These are phyloP conservation scores for Penicillium vulpinum DNA, from an alignment of 2,329 filamentous ascomycete genomes.

Conservation along the genomic window DNA sequence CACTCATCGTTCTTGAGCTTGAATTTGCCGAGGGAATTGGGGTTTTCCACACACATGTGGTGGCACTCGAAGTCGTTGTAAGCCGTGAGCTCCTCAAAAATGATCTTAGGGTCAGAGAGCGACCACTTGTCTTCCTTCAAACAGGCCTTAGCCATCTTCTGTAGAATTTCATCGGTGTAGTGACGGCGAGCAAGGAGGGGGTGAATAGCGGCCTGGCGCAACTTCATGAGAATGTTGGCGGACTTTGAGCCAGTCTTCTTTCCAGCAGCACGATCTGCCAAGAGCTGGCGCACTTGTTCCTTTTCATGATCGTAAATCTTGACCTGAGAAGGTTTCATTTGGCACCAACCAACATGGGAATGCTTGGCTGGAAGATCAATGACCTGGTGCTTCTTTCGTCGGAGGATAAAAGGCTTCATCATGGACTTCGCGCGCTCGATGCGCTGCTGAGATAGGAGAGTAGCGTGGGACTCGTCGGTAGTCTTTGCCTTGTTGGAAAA, in stretches of 20 bases:
- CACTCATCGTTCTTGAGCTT: conserved; percentile 62
- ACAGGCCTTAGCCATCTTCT: conserved; percentile 74
- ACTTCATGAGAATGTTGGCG: conserved; percentile 77
- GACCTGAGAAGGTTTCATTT: conserved; percentile 71
- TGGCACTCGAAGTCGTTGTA: conserved; percentile 65
- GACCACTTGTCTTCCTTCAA: conserved; percentile 65
- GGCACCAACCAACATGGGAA: conserved; percentile 75
- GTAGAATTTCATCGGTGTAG: conserved; percentile 72
- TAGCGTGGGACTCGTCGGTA: conserved; percentile 69
- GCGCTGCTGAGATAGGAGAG: conserved; percentile 81
- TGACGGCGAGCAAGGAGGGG: conserved; percentile 81
- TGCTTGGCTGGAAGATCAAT: conserved; percentile 82
- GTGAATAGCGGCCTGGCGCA: conserved; percentile 90
- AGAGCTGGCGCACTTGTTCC: conserved; percentile 59
- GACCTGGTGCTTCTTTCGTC: conserved; percentile 90
- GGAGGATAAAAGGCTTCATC: conserved; percentile 90
- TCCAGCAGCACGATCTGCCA: conserved; percentile 59
- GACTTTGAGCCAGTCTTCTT: conserved; percentile 57
- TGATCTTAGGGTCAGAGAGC: conserved; percentile 52
- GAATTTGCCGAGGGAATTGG: conserved; percentile 55
- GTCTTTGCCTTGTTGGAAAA: conserved; percentile 92
- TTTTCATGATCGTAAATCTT: conserved; percentile 72
- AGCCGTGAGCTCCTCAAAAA: conserved; percentile 55
- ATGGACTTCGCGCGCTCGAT: conserved; percentile 86
- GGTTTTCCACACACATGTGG: conserved; percentile 56